Conservation (phyloP, 2,329 filamentous ascomycete genomes). For the Pezicula neosporulosa region DNA sequence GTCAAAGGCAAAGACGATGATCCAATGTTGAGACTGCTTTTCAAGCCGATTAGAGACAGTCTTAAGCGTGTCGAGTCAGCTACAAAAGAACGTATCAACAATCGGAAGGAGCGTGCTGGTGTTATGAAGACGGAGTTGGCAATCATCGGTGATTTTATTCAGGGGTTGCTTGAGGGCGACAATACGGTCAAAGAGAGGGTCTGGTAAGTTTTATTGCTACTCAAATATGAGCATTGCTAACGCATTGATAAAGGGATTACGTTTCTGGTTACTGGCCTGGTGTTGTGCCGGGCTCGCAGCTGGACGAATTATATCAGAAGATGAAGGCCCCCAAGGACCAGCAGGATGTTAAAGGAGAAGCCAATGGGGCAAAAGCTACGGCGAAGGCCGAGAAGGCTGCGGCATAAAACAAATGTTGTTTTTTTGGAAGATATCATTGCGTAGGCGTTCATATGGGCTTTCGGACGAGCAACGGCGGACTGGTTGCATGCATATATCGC, state of each 20-base stretch:
- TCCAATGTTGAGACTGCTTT: slow-evolving; percentile 37
- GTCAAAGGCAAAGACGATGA: slow-evolving; percentile 16
- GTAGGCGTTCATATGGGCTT: too few species aligned
- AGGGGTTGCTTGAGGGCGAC: slow-evolving; percentile 27
- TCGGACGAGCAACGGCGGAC: too few species aligned
- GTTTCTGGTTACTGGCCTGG: slow-evolving; percentile 29
- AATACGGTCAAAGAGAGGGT: slow-evolving; percentile 23
- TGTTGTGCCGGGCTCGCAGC: slow-evolving; percentile 19
- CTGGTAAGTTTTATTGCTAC: slow-evolving; percentile 22
- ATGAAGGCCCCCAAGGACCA: slow-evolving; percentile 13
- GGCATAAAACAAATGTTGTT: too few species aligned
- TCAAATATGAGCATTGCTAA: slow-evolving; percentile 10
- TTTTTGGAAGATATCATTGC: too few species aligned
- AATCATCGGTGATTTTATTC: slow-evolving; percentile 60
- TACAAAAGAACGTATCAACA: slow-evolving; percentile 59
- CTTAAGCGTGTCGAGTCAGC: slow-evolving; percentile 57
- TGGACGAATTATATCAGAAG: slow-evolving; percentile 27
- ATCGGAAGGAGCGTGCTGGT: slow-evolving; percentile 57
- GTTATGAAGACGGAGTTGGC: slow-evolving; percentile 59
- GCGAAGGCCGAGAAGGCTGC: too few species aligned
- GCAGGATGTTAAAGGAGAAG: neutral
- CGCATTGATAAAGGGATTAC: slow-evolving; percentile 23
- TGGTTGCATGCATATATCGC: too few species aligned
- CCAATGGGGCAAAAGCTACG: neutral
- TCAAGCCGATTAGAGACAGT: slow-evolving; percentile 58